phyloP scores from a whole-genome alignment of 495 filamentous ascomycete genomes.

The Penicillium mononematosum region DNA sequence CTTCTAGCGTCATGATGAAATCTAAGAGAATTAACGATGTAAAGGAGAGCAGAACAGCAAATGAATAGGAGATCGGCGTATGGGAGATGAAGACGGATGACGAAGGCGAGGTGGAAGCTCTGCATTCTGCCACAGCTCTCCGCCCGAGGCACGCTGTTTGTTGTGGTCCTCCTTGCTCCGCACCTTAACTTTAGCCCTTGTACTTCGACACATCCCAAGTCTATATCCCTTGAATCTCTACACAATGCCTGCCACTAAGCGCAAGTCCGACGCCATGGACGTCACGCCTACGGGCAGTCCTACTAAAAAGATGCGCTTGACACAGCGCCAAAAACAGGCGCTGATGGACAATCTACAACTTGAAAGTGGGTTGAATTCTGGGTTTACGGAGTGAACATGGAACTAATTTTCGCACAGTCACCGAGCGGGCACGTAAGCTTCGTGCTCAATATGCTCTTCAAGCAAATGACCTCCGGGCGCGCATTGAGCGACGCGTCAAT shows the following conservation, averaged over 20 bases:
- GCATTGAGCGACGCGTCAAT: slow-evolving; percentile 93
- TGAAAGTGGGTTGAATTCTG: slow-evolving; percentile 63
- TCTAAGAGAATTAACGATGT: slow-evolving; percentile 11
- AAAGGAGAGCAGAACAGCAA: slow-evolving; percentile 9
- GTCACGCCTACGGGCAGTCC: slow-evolving; percentile 57
- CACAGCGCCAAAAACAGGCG: slow-evolving; percentile 78
- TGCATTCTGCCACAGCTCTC: slow-evolving; percentile 25
- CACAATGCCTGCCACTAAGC: slow-evolving; percentile 60
- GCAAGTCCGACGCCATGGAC: slow-evolving; percentile 51
- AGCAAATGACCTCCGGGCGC: slow-evolving; percentile 75
- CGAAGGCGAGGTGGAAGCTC: slow-evolving; percentile 24
- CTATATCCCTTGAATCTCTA: slow-evolving; percentile 15
- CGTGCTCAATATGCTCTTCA: slow-evolving; percentile 88
- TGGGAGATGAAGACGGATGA: slow-evolving; percentile 19
- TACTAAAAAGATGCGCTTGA: slow-evolving; percentile 62
- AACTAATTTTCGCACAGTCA: slow-evolving; percentile 55
- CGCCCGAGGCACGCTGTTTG: slow-evolving; percentile 29
- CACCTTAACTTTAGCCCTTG: slow-evolving; percentile 21
- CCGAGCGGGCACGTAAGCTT: slow-evolving; percentile 85
- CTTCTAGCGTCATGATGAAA: slow-evolving; percentile 66
- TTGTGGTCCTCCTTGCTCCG: slow-evolving; percentile 27
- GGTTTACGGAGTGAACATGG: background rate
- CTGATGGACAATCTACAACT: slow-evolving; percentile 90
- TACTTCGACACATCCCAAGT: slow-evolving; percentile 10
- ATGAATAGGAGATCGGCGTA: slow-evolving; percentile 11